phyloP scores from a whole-genome alignment of 1,284 basidiomycete species.

The Ustilago loliicola region DNA sequence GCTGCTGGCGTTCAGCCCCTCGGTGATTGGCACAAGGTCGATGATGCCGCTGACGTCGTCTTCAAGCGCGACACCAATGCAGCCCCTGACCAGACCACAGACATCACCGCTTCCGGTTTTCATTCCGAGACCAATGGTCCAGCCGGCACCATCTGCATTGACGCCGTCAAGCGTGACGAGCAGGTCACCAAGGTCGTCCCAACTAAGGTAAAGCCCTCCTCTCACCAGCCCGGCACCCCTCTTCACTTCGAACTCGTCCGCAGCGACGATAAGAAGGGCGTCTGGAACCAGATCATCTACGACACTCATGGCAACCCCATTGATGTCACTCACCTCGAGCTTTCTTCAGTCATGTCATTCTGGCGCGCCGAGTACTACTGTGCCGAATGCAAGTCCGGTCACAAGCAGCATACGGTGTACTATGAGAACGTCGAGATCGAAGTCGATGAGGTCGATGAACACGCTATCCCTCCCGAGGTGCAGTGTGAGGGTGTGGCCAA shows the following conservation, averaged over 20 bases:
- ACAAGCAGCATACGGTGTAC: slow-evolving; percentile 27
- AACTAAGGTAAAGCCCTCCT: slow-evolving; percentile 16
- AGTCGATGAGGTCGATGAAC: slow-evolving; percentile 18
- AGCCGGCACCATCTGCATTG: slow-evolving; percentile 28
- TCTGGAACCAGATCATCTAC: slow-evolving; percentile 51
- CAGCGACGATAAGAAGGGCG: slow-evolving; percentile 11
- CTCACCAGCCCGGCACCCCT: background rate
- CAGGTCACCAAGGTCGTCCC: slow-evolving; percentile 42
- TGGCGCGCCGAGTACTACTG: slow-evolving; percentile 47
- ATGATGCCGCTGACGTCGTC: background rate
- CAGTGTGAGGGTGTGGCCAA: slow-evolving; percentile 27
- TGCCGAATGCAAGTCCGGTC: slow-evolving; percentile 23
- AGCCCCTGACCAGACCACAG: background rate
- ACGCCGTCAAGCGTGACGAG: slow-evolving; percentile 44
- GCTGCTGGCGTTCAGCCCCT: background rate
- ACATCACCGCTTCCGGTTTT: background rate
- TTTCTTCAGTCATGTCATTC: slow-evolving; percentile 31
- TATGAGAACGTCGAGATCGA: slow-evolving; percentile 52
- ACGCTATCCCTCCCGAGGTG: slow-evolving; percentile 7
- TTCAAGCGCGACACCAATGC: slow-evolving; percentile 25
- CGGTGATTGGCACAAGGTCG: slow-evolving; percentile 9
- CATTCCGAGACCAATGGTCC: background rate
- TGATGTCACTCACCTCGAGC: slow-evolving; percentile 27
- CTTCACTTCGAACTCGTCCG: slow-evolving; percentile 43
- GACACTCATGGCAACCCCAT: slow-evolving; percentile 20